Evolutionary conservation across 2,329 filamentous ascomycete genomes (phyloP), one percentile per base, ranked within the genome.

Genomic region (Fusarium sarcochroum): DNA sequence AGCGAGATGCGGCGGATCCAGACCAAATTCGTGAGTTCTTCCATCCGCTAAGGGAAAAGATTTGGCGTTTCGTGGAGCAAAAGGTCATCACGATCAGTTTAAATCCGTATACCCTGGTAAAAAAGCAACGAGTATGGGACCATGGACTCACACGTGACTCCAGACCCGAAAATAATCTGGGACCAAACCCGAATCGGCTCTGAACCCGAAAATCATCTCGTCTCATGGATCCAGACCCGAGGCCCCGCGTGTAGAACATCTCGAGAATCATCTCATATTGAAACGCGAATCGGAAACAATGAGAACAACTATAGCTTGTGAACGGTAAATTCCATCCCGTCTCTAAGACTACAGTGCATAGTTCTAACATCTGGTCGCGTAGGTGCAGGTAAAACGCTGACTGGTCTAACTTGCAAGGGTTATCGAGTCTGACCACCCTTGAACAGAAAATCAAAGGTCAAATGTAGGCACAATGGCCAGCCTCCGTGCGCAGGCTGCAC

Each of bases 291-390:
- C 23, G 30, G 40, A 38, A 41, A 67, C 35, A 1, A 73, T 74
- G 72, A 66, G 70, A 32, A 58, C 62, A 6, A 73, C 73, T 9
- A 71, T 74, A 35, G 72, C 72, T 32, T 74, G 72, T 49, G 65
- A 73, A 20, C 65, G 69, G 72, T 71, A 51, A 66, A 61, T 20
- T 14, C 8, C 5, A 4, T 2, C 2, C 3, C 5, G 15, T 30
- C 14, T 6, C 23, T n/a, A 15, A 5, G n/a, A 4, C 15, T 23
- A 18, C 18, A 25, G 15, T 6, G 38, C 9, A 11, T 7, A 1
- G 0, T 32, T n/a, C 51, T 58, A 40, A 51, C 17, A 30, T 37
- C 6, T 5, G 2, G 3, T 2, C 35, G 1, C 9, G 6, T 50
- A 74, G 72, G 45, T 74, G 72, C 69, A 72, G 72, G 72, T 74